Evolutionary conservation across 352 stramenopile genomes (phyloP).

Genomic region (Phytophthora fragariaefolia): DNA sequence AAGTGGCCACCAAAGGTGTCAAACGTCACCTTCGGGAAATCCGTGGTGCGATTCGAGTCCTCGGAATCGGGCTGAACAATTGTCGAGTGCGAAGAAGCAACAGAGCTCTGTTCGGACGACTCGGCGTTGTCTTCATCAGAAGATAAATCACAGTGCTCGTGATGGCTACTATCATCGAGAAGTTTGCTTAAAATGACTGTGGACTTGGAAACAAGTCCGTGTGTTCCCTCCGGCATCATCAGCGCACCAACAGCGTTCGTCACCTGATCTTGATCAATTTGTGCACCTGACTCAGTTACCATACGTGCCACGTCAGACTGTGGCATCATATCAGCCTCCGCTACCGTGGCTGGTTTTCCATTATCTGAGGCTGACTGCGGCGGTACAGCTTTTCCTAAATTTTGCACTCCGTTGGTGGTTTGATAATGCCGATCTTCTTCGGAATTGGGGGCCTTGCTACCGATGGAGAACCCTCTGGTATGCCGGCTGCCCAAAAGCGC

Average conservation of each 20-base stretch:
- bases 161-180: conserved; percentile 1
- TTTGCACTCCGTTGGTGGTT: not conserved
- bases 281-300: not conserved
- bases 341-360: not conserved
- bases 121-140: conserved; percentile 10
- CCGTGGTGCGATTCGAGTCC: not conserved
- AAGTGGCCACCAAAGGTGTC: not conserved
- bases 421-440: not conserved
- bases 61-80: conserved; percentile 10
- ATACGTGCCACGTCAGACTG: conserved; percentile 1
- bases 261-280: not conserved
- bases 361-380: not conserved
- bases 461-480: conserved; percentile 18
- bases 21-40: conserved; percentile 16
- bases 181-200: not conserved
- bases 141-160: conserved; percentile 5
- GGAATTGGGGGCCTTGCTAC: not conserved
- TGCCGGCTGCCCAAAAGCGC: conserved; percentile 33
- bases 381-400: not conserved
- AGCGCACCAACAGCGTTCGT: not conserved
- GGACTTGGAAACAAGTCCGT: not conserved
- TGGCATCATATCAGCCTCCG: not conserved
- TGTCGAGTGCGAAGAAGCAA: conserved; percentile 16
- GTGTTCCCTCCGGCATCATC: not conserved
- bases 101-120: conserved; percentile 10